Evolutionary conservation across 163 green algal species (phyloP).

Genomic region (Scenedesmus sp.): DNA sequence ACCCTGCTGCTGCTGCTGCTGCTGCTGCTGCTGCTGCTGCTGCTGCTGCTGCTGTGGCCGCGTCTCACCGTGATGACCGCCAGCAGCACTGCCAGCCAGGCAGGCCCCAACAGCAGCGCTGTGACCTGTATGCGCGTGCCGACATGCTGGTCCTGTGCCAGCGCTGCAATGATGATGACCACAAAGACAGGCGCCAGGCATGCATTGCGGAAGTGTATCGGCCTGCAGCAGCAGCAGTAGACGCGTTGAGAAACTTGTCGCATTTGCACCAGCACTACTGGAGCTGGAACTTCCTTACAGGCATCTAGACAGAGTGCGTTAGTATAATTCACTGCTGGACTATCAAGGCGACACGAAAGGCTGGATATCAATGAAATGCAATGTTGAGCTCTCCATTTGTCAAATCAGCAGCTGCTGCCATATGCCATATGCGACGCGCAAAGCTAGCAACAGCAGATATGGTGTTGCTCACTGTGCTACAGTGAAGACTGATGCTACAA

Average conservation of each 20-base stretch:
- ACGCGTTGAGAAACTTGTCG: neutral
- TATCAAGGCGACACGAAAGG: too few relatives aligned
- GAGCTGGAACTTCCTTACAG: too few relatives aligned
- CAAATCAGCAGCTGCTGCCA: neutral
- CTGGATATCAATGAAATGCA: neutral
- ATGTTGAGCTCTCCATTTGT: neutral
- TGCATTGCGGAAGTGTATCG: slow-evolving; percentile 18
- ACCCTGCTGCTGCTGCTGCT: neutral
- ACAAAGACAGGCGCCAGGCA: slow-evolving; percentile 39
- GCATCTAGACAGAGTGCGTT: too few relatives aligned
- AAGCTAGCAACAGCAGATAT: neutral
- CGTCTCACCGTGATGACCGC: neutral
- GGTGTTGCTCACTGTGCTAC: neutral
- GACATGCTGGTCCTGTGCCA: slow-evolving; percentile 37
- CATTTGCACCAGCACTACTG: neutral
- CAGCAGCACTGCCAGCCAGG: slow-evolving; percentile 36
- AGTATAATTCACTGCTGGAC: too few relatives aligned
- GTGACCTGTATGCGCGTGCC: slow-evolving; percentile 32
- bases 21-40: neutral
- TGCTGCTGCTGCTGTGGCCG: neutral
- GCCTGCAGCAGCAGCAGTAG: slow-evolving; percentile 12
- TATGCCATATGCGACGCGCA: too few relatives aligned
- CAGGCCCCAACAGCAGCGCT: slow-evolving; percentile 25
- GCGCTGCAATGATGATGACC: slow-evolving; percentile 10
- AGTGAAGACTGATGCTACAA: neutral